Conservation (phyloP, 805 yeast genomes). For the Sugiyamaella chiloensis region DNA sequence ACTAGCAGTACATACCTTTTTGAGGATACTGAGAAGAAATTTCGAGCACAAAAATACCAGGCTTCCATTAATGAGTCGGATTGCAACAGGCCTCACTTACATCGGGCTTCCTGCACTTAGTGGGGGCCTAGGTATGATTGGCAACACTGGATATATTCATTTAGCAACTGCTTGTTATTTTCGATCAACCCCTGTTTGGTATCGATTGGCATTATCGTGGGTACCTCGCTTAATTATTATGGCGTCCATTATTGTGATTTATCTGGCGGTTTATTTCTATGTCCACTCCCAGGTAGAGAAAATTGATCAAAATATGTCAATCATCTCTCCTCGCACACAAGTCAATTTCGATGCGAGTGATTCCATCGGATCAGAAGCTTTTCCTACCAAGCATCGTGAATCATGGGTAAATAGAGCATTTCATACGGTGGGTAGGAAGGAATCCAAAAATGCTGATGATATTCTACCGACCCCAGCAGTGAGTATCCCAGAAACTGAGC, state of each 20-base stretch:
- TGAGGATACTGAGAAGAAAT: constrained; percentile 57
- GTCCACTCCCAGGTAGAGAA: constrained; percentile 40
- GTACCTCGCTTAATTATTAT: constrained; percentile 69
- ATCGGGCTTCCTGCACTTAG: constrained; percentile 52
- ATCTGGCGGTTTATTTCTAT: constrained; percentile 65
- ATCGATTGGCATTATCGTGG: constrained; percentile 71
- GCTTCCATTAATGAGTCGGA: not conserved
- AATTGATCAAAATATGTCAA: constrained; percentile 31
- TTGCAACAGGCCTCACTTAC: constrained; percentile 36
- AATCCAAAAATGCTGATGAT: not conserved
- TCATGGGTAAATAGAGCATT: not conserved
- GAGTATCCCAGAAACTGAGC: not conserved
- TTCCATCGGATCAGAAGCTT: not conserved
- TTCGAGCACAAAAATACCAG: constrained; percentile 22
- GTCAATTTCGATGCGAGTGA: not conserved
- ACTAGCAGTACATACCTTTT: constrained; percentile 76
- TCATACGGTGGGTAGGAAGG: not conserved
- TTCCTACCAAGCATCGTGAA: not conserved
- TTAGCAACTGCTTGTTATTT: constrained; percentile 73
- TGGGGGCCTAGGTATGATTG: constrained; percentile 68
- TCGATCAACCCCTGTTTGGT: constrained; percentile 69
- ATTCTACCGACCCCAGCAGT: not conserved
- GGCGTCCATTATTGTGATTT: constrained; percentile 56
- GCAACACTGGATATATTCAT: constrained; percentile 46
- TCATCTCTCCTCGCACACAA: constrained; percentile 37